Evolutionary conservation across 2,329 filamentous ascomycete genomes (phyloP).

Genomic region (Fusarium udum): DNA sequence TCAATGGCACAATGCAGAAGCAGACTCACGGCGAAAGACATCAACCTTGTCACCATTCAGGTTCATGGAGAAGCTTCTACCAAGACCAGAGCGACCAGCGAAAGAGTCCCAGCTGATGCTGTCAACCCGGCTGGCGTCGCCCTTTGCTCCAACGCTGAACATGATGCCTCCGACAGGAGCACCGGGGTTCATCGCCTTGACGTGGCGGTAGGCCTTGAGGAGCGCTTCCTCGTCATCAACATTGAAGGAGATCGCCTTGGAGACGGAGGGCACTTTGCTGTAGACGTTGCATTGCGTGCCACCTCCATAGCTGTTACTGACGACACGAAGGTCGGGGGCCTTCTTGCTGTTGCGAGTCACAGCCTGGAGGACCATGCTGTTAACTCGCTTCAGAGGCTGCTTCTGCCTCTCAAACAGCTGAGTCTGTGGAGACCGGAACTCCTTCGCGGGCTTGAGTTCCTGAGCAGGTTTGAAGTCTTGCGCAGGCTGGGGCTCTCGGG

Average conservation of each 20-base stretch:
- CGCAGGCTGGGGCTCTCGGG: not conserved
- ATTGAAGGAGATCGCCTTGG: slow-evolving; percentile 11
- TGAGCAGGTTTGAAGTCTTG: not conserved
- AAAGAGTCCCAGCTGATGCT: not conserved
- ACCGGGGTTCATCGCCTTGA: slow-evolving; percentile 18
- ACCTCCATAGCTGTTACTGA: slow-evolving; percentile 14
- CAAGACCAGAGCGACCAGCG: not conserved
- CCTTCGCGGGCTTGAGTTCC: not conserved
- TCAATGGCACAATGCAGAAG: not conserved
- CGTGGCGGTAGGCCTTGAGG: slow-evolving; percentile 1
- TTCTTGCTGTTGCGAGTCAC: not conserved
- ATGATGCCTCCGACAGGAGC: slow-evolving; percentile 8
- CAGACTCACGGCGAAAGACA: not conserved
- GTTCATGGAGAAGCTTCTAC: not conserved
- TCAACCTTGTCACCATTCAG: not conserved
- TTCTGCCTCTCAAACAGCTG: not conserved
- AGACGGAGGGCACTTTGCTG: not conserved
- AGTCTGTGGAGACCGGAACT: not conserved
- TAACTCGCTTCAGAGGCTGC: slow-evolving; percentile 2
- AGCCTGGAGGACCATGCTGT: slow-evolving; percentile 9
- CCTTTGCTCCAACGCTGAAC: slow-evolving; percentile 3
- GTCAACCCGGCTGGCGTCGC: not conserved
- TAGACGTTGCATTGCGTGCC: slow-evolving; percentile 16
- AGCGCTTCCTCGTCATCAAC: slow-evolving; percentile 13
- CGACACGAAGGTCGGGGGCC: not conserved